Percentiles rank a stretch among this genome's conserved stretches.
Conservation (phyloP, 2,329 filamentous ascomycete genomes). For the Curvularia eragrostidis region DNA sequence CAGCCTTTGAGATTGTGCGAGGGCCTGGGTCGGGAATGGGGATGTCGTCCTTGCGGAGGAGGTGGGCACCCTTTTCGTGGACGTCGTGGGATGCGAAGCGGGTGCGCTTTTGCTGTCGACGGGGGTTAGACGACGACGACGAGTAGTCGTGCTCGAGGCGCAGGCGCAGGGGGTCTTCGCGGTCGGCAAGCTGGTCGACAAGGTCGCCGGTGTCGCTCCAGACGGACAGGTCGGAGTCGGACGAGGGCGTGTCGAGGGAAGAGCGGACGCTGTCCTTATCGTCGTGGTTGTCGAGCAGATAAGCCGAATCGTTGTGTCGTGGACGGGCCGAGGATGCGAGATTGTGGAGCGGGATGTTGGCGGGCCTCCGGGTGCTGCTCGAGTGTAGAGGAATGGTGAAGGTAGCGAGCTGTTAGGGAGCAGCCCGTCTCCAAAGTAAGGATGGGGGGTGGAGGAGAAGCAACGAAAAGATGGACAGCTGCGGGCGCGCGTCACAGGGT, state of each 20-base stretch:
- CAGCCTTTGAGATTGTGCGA: constrained; percentile 67
- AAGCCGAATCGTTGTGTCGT: constrained; percentile 49
- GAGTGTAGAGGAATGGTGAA: constrained; percentile 84
- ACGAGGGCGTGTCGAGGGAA: constrained; percentile 62
- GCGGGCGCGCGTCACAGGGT: constrained; percentile 44
- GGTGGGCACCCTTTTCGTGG: constrained; percentile 53
- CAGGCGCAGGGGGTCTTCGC: constrained; percentile 79
- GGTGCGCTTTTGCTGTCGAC: constrained; percentile 67
- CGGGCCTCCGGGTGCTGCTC: constrained; percentile 70
- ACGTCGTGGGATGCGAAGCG: constrained; percentile 66
- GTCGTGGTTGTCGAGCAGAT: constrained; percentile 56
- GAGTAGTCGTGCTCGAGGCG: constrained; percentile 70
- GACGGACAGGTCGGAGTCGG: constrained; percentile 73
- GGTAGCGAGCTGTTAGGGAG: constrained; percentile 65
- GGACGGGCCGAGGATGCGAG: constrained; percentile 60
- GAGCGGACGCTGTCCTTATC: constrained; percentile 61
- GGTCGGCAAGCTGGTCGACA: constrained; percentile 85
- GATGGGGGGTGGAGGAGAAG: constrained; percentile 28
- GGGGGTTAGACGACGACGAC: constrained; percentile 39
- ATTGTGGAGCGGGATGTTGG: constrained; percentile 87
- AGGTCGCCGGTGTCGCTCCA: constrained; percentile 97
- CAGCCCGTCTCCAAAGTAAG: constrained; percentile 46
- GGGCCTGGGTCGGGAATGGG: constrained; percentile 74
- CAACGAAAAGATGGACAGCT: constrained; percentile 31
- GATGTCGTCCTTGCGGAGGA: constrained; percentile 74